Conservation (phyloP, 2,329 filamentous ascomycete genomes). For the Coleophoma eucalyptorum region DNA sequence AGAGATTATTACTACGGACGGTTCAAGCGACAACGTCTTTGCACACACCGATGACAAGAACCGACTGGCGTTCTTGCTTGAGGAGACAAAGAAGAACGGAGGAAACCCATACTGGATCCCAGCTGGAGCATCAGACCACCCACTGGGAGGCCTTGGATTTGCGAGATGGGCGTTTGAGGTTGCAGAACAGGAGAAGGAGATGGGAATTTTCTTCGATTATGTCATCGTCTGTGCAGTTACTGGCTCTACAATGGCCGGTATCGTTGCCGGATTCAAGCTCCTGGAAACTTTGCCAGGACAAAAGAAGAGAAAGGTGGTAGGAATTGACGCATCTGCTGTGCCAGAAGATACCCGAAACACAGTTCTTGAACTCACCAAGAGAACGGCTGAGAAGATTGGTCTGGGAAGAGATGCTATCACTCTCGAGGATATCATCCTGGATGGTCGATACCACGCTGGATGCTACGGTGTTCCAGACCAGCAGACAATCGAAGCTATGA, state of each 20-base stretch:
- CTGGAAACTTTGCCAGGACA: constrained; percentile 42
- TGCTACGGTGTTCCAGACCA: constrained; percentile 65
- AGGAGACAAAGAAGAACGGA: constrained; percentile 47
- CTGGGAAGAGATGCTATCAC: constrained; percentile 55
- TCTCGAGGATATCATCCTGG: constrained; percentile 57
- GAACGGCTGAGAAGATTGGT: constrained; percentile 61
- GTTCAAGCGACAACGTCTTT: constrained; percentile 40
- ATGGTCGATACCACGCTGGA: constrained; percentile 63
- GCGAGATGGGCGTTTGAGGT: constrained; percentile 70
- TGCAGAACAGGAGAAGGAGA: constrained; percentile 53
- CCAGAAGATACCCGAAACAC: constrained; percentile 59
- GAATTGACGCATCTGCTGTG: constrained; percentile 63
- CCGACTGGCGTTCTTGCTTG: constrained; percentile 49
- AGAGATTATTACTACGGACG: neutral
- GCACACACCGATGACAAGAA: constrained; percentile 69
- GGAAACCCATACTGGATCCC: constrained; percentile 69
- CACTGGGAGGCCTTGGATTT: constrained; percentile 66
- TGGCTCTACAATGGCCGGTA: constrained; percentile 66
- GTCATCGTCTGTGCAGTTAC: constrained; percentile 69
- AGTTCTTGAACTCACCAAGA: constrained; percentile 61
- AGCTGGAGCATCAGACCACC: constrained; percentile 67
- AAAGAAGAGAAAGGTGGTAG: constrained; percentile 52
- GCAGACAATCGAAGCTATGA: constrained; percentile 64
- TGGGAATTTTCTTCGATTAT: constrained; percentile 64
- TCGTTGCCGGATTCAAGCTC: constrained; percentile 70